A percentile compares a stretch with the other conserved stretches of the same genome.
Evolutionary conservation across 2,329 filamentous ascomycete species (phyloP).

Genomic region (Aquanectria penicillioides): DNA sequence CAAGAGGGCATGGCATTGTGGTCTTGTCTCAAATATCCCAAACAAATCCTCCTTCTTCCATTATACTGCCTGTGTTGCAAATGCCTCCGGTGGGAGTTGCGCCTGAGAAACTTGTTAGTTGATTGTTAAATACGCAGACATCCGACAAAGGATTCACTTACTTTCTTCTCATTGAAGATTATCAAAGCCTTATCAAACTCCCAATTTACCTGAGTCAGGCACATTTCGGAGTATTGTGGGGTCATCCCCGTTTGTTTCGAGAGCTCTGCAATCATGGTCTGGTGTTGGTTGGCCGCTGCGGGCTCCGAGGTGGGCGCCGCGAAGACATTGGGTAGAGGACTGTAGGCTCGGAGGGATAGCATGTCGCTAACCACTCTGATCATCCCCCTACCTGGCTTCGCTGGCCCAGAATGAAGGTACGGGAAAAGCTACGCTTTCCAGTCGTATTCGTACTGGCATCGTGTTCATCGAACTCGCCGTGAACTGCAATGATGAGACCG

Average conservation of each 20-base stretch:
- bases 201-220: slow-evolving; percentile 82
- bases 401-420: slow-evolving; percentile 84
- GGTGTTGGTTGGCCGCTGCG: slow-evolving; percentile 59
- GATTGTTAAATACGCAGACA: neutral
- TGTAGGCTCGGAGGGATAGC: slow-evolving; percentile 76
- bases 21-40: neutral
- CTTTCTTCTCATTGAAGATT: slow-evolving; percentile 81
- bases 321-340: slow-evolving; percentile 57
- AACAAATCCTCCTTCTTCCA: neutral
- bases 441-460: slow-evolving; percentile 65
- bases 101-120: slow-evolving; percentile 45
- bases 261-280: slow-evolving; percentile 79
- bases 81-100: slow-evolving; percentile 61
- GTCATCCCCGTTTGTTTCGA: slow-evolving; percentile 84
- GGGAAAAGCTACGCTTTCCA: slow-evolving; percentile 81
- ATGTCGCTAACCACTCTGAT: slow-evolving; percentile 85
- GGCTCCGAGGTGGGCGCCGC: slow-evolving; percentile 40
- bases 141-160: slow-evolving; percentile 52
- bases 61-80: slow-evolving; percentile 39
- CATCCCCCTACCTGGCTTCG: slow-evolving; percentile 68
- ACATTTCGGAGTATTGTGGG: slow-evolving; percentile 80
- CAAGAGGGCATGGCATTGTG: neutral
- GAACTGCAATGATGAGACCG: slow-evolving; percentile 80
- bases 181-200: slow-evolving; percentile 78
- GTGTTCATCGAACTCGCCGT: slow-evolving; percentile 85